Percentiles rank a stretch among this genome's conserved stretches.
phyloP scores from a whole-genome alignment of 108 stramenopile species.

The Cyclostephanos tholiformis region DNA sequence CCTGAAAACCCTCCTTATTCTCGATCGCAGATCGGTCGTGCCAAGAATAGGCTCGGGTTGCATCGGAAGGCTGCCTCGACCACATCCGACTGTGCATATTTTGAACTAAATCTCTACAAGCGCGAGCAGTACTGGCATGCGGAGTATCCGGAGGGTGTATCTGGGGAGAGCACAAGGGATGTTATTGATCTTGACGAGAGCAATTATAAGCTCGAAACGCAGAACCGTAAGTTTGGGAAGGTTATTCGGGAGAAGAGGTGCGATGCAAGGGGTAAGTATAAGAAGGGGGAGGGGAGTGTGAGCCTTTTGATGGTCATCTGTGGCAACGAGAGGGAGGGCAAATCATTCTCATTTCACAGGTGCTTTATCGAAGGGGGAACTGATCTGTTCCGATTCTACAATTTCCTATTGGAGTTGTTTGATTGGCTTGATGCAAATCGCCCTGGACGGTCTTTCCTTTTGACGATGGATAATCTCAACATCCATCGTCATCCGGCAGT shows the following conservation, averaged over 20 bases:
- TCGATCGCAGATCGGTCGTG: constrained; percentile 11
- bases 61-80: constrained; percentile 6
- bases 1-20: constrained; percentile 3
- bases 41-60: constrained; percentile 1
- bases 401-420: neutral
- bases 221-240: neutral
- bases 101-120: constrained; percentile 4
- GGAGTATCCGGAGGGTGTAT: neutral
- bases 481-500: constrained; percentile 8
- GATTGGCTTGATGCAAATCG: neutral
- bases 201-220: neutral
- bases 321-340: neutral
- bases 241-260: neutral
- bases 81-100: constrained; percentile 6
- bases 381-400: neutral
- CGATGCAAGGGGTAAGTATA: neutral
- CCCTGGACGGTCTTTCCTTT: constrained; percentile 3
- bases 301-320: constrained; percentile 1
- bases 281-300: neutral
- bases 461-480: constrained; percentile 23
- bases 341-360: neutral
- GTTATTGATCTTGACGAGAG: neutral
- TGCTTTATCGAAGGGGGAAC: neutral
- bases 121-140: neutral
- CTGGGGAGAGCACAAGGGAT: neutral